A percentile compares a stretch with the other conserved stretches of the same genome.
Evolutionary conservation across 345 rosid species (phyloP).

Genomic region (Heritiera littoralis): DNA sequence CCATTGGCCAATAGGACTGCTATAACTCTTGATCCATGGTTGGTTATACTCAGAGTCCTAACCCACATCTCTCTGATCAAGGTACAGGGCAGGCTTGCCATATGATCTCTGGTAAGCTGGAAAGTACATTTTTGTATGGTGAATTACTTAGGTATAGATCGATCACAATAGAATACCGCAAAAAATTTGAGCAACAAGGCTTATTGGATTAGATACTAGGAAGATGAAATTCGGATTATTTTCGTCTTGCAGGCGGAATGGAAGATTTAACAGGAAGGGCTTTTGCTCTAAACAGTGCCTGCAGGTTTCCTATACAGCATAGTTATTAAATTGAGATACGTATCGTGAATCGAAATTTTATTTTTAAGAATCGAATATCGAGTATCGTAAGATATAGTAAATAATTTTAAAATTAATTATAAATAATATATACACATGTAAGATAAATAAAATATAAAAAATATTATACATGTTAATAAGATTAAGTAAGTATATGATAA

Average conservation of each 20-base stretch:
- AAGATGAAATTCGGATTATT: slow-evolving; percentile 43
- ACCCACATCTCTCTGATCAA: background rate
- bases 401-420: no score
- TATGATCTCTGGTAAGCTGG: background rate
- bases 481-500: no score
- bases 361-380: no score
- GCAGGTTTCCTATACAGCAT: background rate
- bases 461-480: no score
- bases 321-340: no score
- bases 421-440: no score
- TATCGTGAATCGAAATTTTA: no score
- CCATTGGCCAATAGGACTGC: no score
- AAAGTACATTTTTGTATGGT: background rate
- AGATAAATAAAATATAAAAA: no score
- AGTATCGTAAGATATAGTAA: no score
- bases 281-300: background rate
- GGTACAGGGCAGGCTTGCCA: background rate
- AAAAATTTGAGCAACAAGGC: slow-evolving; percentile 27
- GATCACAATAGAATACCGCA: no score
- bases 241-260: background rate
- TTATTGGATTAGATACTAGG: slow-evolving; percentile 29
- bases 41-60: background rate
- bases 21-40: background rate
- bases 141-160: background rate
- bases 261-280: background rate